Evolutionary conservation across 345 rosid genomes (phyloP), one percentile per base, ranked within the genome.

Genomic region (Jatropha curcas): DNA sequence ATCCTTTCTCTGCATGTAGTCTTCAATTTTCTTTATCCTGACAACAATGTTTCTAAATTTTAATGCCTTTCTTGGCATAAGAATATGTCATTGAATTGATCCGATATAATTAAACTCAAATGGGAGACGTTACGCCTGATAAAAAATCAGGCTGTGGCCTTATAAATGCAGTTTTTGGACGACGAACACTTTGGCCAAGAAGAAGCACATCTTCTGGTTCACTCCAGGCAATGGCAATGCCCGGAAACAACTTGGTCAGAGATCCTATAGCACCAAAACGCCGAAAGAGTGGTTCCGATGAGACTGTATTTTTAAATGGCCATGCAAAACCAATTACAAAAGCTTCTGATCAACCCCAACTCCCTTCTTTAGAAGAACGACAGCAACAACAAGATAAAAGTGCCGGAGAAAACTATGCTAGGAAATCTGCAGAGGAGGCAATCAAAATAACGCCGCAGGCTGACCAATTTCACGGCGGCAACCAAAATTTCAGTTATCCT

Each of bases 141-240:
- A 90, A 71, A 73, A 84, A 74, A 46, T 77, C 88, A 0, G 92
- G 97, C 14, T 95, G 99, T 53, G 91, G 93, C 71, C 69, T 95
- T 16, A 68, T 92, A 5, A 86, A 68, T 53, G 93, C 84, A 3
- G 86, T 95, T 61, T 85, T 92, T 3, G 92, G 97, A 17, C 67
- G 85, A 12, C 84, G 90, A 65, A 67, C 68, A 52, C 79, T 88
- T 60, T 93, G 88, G 89, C 78, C 85, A 22, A 82, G 86, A 77
- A 89, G 89, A 80, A 41, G 85, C 7, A 76, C 87, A 56, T 90
- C 95, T 11, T 73, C 87, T 0, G 86, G 88, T 24, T 88, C 86
- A 16, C 74, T 82, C 65, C 81, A 80, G 25, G 68, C 73, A 3
- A 5, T 52, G 27, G n/a, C n/a, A 77, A 71, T 51, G n/a, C n/a